Conservation (phyloP, 306 rosid species). For the Glycine soja region DNA sequence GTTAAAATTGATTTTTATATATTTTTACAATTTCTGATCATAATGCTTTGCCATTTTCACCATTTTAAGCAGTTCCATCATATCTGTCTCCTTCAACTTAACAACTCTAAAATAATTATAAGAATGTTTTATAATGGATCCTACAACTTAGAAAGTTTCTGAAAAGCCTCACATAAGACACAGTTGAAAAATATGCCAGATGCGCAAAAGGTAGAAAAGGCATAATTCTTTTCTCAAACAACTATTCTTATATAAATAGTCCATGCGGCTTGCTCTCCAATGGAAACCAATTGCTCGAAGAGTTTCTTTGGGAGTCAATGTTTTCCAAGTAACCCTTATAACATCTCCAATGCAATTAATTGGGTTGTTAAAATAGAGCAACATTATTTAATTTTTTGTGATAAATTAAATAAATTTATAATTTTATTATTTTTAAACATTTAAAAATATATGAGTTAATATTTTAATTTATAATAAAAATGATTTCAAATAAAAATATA, state of each 20-base stretch:
- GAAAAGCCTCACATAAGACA: not conserved
- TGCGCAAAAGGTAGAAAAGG: not conserved
- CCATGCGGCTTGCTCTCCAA: not conserved
- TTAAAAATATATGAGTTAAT: too few relatives aligned
- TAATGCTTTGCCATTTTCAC: not conserved
- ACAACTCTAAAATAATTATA: not conserved
- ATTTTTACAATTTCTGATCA: not conserved
- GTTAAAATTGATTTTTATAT: not conserved
- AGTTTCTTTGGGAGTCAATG: too few relatives aligned
- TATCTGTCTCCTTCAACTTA: not conserved
- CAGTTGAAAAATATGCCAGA: not conserved
- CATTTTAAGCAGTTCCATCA: not conserved
- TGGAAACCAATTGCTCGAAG: not conserved
- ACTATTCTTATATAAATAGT: not conserved
- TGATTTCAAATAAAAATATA: not conserved
- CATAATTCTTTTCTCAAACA: not conserved
- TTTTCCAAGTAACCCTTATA: not conserved
- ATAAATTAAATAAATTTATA: too few relatives aligned
- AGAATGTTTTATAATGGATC: not conserved
- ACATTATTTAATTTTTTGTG: too few relatives aligned
- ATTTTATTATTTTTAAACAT: too few relatives aligned
- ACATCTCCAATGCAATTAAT: too few relatives aligned
- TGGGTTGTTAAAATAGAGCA: too few relatives aligned
- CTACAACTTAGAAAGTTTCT: not conserved
- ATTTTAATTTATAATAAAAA: not conserved